Evolutionary conservation across 2,329 filamentous ascomycete genomes (phyloP).

Genomic region (Domatiomyces catenatus): DNA sequence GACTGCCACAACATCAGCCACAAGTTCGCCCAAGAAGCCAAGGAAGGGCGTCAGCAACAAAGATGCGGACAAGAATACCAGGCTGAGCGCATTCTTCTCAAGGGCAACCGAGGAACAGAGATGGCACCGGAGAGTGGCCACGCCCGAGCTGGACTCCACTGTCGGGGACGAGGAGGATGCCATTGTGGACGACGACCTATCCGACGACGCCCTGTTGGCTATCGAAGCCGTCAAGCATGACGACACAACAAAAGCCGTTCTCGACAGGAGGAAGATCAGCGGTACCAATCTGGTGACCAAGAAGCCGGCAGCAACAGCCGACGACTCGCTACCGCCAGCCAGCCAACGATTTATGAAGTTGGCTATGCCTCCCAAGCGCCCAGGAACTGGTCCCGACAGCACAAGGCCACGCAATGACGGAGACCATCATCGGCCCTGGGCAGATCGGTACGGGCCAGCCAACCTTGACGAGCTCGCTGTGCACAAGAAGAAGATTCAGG

Average conservation of each 20-base stretch:
- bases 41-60: conserved; percentile 14
- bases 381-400: conserved; percentile 2
- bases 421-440: conserved; percentile 63
- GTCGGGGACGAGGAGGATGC: conserved; percentile 18
- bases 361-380: conserved; percentile 1
- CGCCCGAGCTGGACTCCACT: conserved; percentile 10
- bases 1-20: conserved; percentile 13
- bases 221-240: conserved; percentile 13
- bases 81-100: conserved; percentile 28
- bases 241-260: conserved; percentile 1
- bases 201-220: conserved; percentile 25
- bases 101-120: conserved; percentile 26
- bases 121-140: conserved; percentile 22
- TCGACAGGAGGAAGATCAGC: conserved; percentile 6
- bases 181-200: conserved; percentile 20
- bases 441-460: conserved; percentile 62
- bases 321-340: conserved; percentile 6
- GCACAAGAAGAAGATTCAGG: conserved; percentile 82
- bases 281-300: neutral
- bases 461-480: conserved; percentile 76
- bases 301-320: conserved; percentile 1
- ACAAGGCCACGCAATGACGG: conserved; percentile 20
- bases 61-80: conserved; percentile 19
- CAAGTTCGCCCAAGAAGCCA: conserved; percentile 22
- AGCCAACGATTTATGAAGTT: conserved; percentile 14